These are phyloP conservation scores for Echria macrotheca DNA, from an alignment of 495 filamentous ascomycete species.

Conservation along the genomic window DNA sequence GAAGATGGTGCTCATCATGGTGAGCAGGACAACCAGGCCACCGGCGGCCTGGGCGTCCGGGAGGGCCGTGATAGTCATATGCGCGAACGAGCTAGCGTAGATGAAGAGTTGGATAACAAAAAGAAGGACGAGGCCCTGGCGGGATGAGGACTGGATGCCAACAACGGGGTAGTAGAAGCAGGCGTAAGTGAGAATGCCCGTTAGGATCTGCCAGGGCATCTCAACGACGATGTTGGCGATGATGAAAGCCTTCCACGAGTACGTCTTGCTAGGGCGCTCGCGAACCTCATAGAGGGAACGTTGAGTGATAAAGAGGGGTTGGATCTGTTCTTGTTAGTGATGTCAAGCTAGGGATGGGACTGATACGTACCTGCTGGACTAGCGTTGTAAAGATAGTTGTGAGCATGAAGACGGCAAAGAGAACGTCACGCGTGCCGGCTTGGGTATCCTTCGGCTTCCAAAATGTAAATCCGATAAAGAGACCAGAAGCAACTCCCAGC, in stretches of 20 bases:
- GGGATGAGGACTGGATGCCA: slow-evolving; percentile 41
- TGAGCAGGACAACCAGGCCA: slow-evolving; percentile 56
- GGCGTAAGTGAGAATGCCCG: slow-evolving; percentile 54
- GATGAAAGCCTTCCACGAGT: slow-evolving; percentile 69
- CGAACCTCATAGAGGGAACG: slow-evolving; percentile 65
- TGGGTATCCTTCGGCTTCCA: slow-evolving; percentile 53
- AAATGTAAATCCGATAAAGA: slow-evolving; percentile 79
- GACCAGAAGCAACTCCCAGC: slow-evolving; percentile 31
- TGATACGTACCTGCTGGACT: too few species aligned
- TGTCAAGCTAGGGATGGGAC: too few species aligned
- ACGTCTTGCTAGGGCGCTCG: slow-evolving; percentile 63
- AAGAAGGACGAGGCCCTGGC: slow-evolving; percentile 56
- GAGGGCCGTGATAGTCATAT: slow-evolving; percentile 61
- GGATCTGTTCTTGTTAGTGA: too few species aligned
- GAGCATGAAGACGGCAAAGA: slow-evolving; percentile 71
- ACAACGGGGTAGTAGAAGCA: slow-evolving; percentile 63
- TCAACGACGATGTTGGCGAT: slow-evolving; percentile 65
- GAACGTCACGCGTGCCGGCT: slow-evolving; percentile 57
- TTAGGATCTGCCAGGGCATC: slow-evolving; percentile 62
- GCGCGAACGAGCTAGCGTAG: slow-evolving; percentile 58
- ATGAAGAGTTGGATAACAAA: slow-evolving; percentile 51
- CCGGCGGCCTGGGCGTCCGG: slow-evolving; percentile 58
- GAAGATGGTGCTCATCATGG: slow-evolving; percentile 58
- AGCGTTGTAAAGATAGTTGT: slow-evolving; percentile 58
- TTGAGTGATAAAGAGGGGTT: slow-evolving; percentile 62